phyloP scores from a whole-genome alignment of 257 asterid genomes.

The Fraxinus pennsylvanica region DNA sequence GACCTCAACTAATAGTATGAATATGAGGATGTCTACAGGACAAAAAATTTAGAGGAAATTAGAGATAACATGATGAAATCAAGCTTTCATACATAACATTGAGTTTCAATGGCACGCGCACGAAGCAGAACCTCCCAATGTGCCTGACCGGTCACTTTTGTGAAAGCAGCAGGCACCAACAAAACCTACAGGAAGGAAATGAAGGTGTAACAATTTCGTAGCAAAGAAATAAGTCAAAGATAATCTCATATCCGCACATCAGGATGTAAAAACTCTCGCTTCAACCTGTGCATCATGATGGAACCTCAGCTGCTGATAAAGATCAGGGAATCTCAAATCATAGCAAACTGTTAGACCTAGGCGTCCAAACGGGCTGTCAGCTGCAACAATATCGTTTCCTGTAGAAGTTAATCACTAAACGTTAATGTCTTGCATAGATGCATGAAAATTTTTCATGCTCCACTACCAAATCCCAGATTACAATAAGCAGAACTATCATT shows the following conservation, averaged over 20 bases:
- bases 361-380: conserved; percentile 80
- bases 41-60: neutral
- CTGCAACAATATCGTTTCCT: conserved; percentile 70
- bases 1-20: neutral
- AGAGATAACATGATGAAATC: neutral
- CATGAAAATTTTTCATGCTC: neutral
- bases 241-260: neutral
- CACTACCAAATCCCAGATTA: neutral
- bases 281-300: conserved; percentile 64
- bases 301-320: conserved; percentile 90
- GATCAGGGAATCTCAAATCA: conserved; percentile 89
- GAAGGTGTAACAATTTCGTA: conserved; percentile 2
- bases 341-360: conserved; percentile 90
- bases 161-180: conserved; percentile 90
- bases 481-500: neutral
- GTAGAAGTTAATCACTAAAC: conserved; percentile 3
- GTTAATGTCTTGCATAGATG: neutral
- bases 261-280: neutral
- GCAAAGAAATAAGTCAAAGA: conserved; percentile 2
- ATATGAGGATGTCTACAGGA: neutral
- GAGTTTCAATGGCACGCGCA: conserved; percentile 95
- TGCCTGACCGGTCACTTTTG: conserved; percentile 80
- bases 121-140: conserved; percentile 97
- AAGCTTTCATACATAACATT: conserved; percentile 69
- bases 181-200: conserved; percentile 46